Conservation (phyloP, 1,284 basidiomycete genomes). For the Cystobasidium sp. region DNA sequence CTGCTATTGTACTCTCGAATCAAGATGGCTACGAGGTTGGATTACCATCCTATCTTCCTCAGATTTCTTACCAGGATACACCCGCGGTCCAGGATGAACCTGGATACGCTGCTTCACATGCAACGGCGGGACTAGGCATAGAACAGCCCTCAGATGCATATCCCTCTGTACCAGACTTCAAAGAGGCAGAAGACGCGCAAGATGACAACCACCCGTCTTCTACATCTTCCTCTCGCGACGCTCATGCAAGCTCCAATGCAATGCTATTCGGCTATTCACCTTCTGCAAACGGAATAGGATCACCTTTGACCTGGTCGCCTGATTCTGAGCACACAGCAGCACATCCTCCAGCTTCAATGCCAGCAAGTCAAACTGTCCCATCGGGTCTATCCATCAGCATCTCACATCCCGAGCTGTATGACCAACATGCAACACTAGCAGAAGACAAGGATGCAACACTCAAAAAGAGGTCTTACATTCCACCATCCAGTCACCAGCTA, state of each 20-base stretch:
- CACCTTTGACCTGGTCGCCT: conserved; percentile 4
- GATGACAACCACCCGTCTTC: neutral
- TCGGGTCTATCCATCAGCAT: too few species aligned
- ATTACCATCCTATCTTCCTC: neutral
- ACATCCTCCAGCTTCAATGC: neutral
- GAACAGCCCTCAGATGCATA: neutral
- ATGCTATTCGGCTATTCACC: neutral
- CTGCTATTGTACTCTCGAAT: neutral
- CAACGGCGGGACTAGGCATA: neutral
- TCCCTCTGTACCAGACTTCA: too few species aligned
- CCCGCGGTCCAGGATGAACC: neutral
- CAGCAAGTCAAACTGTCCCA: too few species aligned
- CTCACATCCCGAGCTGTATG: too few species aligned
- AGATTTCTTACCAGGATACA: neutral
- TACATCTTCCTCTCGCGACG: neutral
- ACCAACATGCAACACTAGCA: neutral
- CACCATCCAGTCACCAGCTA: neutral
- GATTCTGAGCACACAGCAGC: neutral
- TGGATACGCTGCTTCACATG: neutral
- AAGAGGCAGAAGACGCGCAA: neutral
- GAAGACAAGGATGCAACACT: conserved; percentile 1
- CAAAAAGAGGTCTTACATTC: neutral
- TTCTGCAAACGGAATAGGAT: neutral
- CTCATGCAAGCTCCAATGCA: neutral
- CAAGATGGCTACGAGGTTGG: too few species aligned